These are phyloP conservation scores for Boletus hoseneyae DNA, from an alignment of 1,284 basidiomycete species.

Conservation along the genomic window DNA sequence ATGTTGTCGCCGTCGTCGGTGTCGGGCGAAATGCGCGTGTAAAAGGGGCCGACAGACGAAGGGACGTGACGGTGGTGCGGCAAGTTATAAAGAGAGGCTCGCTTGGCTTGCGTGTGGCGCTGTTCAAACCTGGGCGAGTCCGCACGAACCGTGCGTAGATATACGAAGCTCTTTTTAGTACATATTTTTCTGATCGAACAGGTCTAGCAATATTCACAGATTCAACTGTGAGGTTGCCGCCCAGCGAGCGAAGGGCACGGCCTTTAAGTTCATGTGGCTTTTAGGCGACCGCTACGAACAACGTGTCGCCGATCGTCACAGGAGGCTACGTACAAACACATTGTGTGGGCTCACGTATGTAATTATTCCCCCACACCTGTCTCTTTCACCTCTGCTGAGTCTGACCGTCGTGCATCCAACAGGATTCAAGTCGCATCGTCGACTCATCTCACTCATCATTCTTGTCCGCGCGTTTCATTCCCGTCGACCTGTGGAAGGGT, in stretches of 20 bases:
- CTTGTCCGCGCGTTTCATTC: constrained; percentile 21
- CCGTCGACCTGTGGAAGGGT: constrained; percentile 13
- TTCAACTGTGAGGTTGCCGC: constrained; percentile 9
- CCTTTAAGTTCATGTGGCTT: constrained; percentile 12
- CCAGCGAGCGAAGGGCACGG: constrained; percentile 16
- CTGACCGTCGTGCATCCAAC: constrained; percentile 1
- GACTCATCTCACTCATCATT: background rate
- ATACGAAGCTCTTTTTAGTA: constrained; percentile 11
- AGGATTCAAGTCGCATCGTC: constrained; percentile 10
- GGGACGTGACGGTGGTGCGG: no score
- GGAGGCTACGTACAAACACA: constrained; percentile 24
- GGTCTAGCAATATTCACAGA: constrained; percentile 6
- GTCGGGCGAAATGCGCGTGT: constrained; percentile 3
- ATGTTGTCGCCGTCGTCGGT: constrained; percentile 22
- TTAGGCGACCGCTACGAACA: constrained; percentile 24
- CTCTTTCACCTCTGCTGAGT: background rate
- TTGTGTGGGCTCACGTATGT: constrained; percentile 19
- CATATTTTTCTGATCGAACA: constrained; percentile 16
- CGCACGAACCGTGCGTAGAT: constrained; percentile 1
- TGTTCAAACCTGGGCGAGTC: background rate
- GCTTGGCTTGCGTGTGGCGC: background rate
- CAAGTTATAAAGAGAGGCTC: background rate
- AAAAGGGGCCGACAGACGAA: background rate
- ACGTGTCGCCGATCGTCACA: constrained; percentile 29
- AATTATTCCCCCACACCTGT: constrained; percentile 12